Conservation (phyloP, 164 flowering plant genomes). For the Vitis riparia region DNA sequence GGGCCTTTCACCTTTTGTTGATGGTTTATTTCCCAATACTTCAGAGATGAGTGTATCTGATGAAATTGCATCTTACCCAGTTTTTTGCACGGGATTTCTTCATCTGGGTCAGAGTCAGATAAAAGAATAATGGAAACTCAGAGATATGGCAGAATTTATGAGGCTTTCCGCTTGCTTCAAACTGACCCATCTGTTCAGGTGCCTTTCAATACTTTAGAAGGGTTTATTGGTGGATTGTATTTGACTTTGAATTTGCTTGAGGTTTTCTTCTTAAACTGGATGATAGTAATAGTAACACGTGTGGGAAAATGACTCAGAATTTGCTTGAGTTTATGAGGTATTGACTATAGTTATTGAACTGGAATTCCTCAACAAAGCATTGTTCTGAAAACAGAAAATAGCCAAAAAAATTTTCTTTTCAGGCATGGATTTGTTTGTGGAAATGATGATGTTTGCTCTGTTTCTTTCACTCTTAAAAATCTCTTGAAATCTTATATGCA, state of each 20-base stretch:
- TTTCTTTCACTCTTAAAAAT: too few relatives aligned
- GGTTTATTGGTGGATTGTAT: too few relatives aligned
- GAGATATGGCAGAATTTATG: constrained; percentile 13
- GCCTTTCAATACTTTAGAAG: background rate
- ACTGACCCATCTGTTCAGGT: constrained; percentile 36
- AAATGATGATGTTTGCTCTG: too few relatives aligned
- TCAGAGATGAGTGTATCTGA: background rate
- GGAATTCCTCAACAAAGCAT: too few relatives aligned
- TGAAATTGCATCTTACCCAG: constrained; percentile 14
- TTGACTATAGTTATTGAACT: too few relatives aligned
- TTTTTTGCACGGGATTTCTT: constrained; percentile 15
- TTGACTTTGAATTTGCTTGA: too few relatives aligned
- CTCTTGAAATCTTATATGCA: too few relatives aligned
- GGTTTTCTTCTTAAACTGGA: too few relatives aligned
- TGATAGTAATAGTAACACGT: too few relatives aligned
- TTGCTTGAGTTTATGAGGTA: too few relatives aligned
- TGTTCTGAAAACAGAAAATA: too few relatives aligned
- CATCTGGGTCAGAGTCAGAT: constrained; percentile 13
- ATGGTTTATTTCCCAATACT: background rate
- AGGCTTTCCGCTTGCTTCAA: constrained; percentile 26
- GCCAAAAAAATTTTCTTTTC: background rate
- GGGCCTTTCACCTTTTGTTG: background rate
- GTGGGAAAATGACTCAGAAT: too few relatives aligned
- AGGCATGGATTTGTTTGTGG: background rate
- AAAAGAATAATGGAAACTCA: constrained; percentile 13